These are phyloP conservation scores for Xylariaceae sp. DNA, from an alignment of 2,329 filamentous ascomycete genomes.

Conservation along the genomic window DNA sequence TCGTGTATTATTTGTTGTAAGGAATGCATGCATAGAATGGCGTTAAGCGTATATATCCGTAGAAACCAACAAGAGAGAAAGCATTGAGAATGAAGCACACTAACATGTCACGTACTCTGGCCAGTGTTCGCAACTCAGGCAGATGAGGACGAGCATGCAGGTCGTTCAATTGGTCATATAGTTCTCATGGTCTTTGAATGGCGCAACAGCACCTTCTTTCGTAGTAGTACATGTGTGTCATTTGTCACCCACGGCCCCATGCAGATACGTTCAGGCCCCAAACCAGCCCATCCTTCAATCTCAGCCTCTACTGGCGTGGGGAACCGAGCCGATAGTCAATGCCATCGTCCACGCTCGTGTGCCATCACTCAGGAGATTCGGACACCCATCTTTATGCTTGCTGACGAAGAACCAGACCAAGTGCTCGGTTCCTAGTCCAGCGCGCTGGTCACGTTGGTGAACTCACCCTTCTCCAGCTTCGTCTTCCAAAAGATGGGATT, in stretches of 20 bases:
- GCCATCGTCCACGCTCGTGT: too few species aligned
- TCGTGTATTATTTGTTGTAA: too few species aligned
- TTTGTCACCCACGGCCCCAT: slow-evolving; percentile 9
- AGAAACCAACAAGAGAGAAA: too few species aligned
- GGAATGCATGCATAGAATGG: too few species aligned
- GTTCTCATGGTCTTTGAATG: neutral
- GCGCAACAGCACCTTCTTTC: slow-evolving; percentile 8
- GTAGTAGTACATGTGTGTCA: slow-evolving; percentile 25
- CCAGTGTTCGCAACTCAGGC: too few species aligned
- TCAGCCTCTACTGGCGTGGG: neutral
- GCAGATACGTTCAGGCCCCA: slow-evolving; percentile 9
- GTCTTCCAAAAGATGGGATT: slow-evolving; percentile 99
- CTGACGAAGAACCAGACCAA: neutral
- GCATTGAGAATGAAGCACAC: too few species aligned
- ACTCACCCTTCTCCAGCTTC: slow-evolving; percentile 97
- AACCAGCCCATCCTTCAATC: neutral
- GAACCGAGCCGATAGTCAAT: too few species aligned
- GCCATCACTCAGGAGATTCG: too few species aligned
- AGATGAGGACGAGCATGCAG: neutral
- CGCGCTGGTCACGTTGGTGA: slow-evolving; percentile 85
- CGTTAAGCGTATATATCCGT: too few species aligned
- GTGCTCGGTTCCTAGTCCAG: slow-evolving; percentile 42
- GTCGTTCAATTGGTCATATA: neutral
- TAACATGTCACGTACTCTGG: too few species aligned
- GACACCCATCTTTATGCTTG: neutral